Conservation (phyloP, 768 basidiomycete genomes). For the Amanita polypyramis region DNA sequence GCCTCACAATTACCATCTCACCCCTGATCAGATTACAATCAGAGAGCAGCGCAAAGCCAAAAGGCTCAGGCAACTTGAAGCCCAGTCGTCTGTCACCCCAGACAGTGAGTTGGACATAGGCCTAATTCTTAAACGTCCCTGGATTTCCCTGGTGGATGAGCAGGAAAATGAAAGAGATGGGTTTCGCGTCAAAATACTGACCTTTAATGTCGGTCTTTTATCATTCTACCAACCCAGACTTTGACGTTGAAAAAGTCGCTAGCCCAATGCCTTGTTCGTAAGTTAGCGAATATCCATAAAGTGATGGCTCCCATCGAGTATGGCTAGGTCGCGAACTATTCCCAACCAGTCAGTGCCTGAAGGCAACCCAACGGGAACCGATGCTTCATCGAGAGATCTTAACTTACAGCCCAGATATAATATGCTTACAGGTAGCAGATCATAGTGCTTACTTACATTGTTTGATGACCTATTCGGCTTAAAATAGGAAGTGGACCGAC, state of each 20-base stretch:
- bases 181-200: slow-evolving; percentile 45
- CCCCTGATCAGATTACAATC: slow-evolving; percentile 47
- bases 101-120: slow-evolving; percentile 13
- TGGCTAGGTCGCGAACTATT: slow-evolving; percentile 65
- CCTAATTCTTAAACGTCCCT: slow-evolving; percentile 25
- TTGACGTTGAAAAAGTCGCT: slow-evolving; percentile 38
- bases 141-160: slow-evolving; percentile 22
- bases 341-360: slow-evolving; percentile 78
- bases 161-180: slow-evolving; percentile 13
- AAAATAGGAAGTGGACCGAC: slow-evolving; percentile 75
- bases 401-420: slow-evolving; percentile 62
- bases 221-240: background rate
- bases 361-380: slow-evolving; percentile 57
- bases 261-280: slow-evolving; percentile 73
- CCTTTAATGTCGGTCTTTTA: slow-evolving; percentile 68
- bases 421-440: slow-evolving; percentile 69
- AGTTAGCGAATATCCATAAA: slow-evolving; percentile 20
- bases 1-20: slow-evolving; percentile 15
- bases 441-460: background rate
- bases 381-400: slow-evolving; percentile 75
- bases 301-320: background rate
- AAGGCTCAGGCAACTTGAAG: slow-evolving; percentile 6
- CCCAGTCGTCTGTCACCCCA: slow-evolving; percentile 3
- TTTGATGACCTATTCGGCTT: slow-evolving; percentile 1
- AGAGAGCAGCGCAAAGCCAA: slow-evolving; percentile 43